Conservation (phyloP, 768 basidiomycete species). For the Podaxis pistillaris region DNA sequence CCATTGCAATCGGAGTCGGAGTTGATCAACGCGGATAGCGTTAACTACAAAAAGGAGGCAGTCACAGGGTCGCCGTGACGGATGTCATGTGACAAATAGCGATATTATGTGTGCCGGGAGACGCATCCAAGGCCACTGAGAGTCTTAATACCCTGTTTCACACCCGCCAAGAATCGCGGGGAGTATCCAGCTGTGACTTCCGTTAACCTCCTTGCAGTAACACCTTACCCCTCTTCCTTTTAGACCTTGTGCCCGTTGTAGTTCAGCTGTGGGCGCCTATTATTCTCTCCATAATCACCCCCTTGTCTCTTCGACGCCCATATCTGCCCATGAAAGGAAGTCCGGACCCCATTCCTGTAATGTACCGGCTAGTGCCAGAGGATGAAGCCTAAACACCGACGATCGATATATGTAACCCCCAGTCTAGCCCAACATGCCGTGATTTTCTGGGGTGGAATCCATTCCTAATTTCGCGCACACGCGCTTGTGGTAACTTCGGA, state of each 20-base stretch:
- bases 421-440: not conserved
- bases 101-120: not conserved
- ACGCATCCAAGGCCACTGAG: too few relatives aligned
- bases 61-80: constrained; percentile 2
- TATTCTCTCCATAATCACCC: not conserved
- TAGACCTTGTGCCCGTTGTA: not conserved
- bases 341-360: not conserved
- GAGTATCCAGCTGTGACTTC: too few relatives aligned
- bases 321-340: not conserved
- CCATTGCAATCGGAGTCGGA: constrained; percentile 12
- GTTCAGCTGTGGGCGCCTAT: not conserved
- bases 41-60: not conserved
- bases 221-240: not conserved
- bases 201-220: too few relatives aligned
- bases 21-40: constrained; percentile 7
- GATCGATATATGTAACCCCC: not conserved
- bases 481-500: not conserved
- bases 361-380: not conserved
- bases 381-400: constrained; percentile 1
- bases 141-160: too few relatives aligned
- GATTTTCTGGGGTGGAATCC: not conserved
- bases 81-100: not conserved
- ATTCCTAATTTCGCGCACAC: not conserved
- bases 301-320: not conserved
- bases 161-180: too few relatives aligned